Evolutionary conservation across 1,284 basidiomycete genomes (phyloP), one percentile per base, ranked within the genome.

Genomic region (Trichosporon ovoides): DNA sequence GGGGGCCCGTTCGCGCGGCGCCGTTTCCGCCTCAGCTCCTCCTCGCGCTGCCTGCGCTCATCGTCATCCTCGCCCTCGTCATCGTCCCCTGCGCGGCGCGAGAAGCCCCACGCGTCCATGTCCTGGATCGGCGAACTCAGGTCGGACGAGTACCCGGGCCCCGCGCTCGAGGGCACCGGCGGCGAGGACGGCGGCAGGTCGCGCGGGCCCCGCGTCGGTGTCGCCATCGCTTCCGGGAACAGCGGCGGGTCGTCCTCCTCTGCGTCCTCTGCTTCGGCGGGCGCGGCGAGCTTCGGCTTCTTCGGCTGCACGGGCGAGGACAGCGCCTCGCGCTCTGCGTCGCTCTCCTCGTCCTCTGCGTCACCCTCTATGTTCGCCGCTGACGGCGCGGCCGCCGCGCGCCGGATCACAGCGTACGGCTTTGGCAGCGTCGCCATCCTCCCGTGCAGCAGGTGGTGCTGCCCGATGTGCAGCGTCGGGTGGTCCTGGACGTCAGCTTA

Each of bases 361-460:
- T 66, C 65, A 33, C 59, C 63, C 34, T 59, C 55, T 13, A 62
- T 40, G 7, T 53, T 31, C 14, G 52, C 36, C 3, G 18, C 31
- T 0, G 33, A 20, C 14, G 54, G n/a, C 18, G 51, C 31, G 12
- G 55, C 59, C n/a, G 60, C 53, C 3, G 60, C 68, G 10, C 69
- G 60, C 4, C 74, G 68, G 33, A 78, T 77, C 10, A 92, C 82
- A 1, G 86, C 91, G 46, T 89, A 81, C 0, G 90, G 89, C 69
- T 88, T 91, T 0, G 85, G 75, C 11, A 96, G 81, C 40, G 80
- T 82, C 36, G 85, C 82, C 57, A 95, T 81, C 70, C 89, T 91
- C 50, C 92, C 92, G 71, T 96, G 92, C 1, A 96, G 83, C 16
- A 91, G 80, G 70, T 96, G 89, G 74, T 94, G 87, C 55, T 64